Percentiles rank a stretch among this genome's conserved stretches.
phyloP scores from a whole-genome alignment of 2,329 filamentous ascomycete species.

The Claviceps quebecensis region DNA sequence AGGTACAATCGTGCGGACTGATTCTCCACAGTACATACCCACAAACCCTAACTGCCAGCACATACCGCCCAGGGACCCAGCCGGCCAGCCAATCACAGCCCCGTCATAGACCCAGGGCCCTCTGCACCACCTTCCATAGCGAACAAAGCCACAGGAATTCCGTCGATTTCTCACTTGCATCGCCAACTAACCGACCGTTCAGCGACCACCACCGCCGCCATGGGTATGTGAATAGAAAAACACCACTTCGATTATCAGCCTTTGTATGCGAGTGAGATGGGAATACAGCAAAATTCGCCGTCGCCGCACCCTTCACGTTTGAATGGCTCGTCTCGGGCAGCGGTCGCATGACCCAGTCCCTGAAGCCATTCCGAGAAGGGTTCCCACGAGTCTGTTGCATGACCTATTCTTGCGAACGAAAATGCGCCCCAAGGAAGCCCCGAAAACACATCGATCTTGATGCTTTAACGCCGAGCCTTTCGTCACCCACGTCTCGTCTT shows the following conservation, averaged over 20 bases:
- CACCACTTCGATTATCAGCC: conserved; percentile 18
- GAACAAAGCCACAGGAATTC: conserved; percentile 12
- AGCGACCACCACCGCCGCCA: conserved; percentile 34
- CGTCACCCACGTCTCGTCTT: neutral
- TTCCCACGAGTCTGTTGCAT: conserved; percentile 5
- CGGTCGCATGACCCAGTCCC: neutral
- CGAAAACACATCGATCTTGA: neutral
- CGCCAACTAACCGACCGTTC: conserved; percentile 26
- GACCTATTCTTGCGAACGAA: conserved; percentile 7
- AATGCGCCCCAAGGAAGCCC: conserved; percentile 6
- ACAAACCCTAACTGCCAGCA: conserved; percentile 30
- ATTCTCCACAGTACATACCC: neutral
- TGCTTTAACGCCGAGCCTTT: neutral
- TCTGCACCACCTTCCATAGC: conserved; percentile 19
- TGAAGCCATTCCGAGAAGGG: conserved; percentile 7
- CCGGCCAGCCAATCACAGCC: conserved; percentile 7
- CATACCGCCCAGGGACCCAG: conserved; percentile 23
- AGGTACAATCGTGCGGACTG: too few relatives aligned
- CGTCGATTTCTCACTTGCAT: conserved; percentile 10
- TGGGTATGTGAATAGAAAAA: conserved; percentile 43
- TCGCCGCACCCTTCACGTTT: neutral
- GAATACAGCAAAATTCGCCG: conserved; percentile 1
- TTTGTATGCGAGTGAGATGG: conserved; percentile 36
- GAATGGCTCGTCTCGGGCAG: neutral
- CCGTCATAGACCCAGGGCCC: conserved; percentile 10